Conservation (phyloP, 495 filamentous ascomycete genomes). For the Aspergillus funiculosus region DNA sequence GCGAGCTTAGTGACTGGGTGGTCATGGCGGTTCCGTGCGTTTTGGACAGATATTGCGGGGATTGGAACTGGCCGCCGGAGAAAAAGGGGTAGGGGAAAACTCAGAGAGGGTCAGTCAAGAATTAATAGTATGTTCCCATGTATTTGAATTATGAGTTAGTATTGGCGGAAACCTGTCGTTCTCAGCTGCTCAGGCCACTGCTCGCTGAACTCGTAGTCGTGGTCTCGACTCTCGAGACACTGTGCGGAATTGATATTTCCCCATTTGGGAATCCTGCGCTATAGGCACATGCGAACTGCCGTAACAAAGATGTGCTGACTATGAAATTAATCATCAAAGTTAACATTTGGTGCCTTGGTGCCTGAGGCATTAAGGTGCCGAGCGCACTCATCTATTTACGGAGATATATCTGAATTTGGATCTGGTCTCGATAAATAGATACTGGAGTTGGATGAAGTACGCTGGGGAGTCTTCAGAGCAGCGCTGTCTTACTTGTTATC, state of each 20-base stretch:
- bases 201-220: too few species aligned
- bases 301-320: conserved; percentile 7
- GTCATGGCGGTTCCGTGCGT: conserved; percentile 29
- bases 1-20: conserved; percentile 47
- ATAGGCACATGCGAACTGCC: conserved; percentile 3
- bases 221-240: conserved; percentile 4
- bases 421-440: too few species aligned
- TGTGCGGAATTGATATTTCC: conserved; percentile 24
- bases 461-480: too few species aligned
- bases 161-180: neutral
- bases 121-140: conserved; percentile 1
- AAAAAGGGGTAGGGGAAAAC: too few species aligned
- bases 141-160: neutral
- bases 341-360: neutral
- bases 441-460: too few species aligned
- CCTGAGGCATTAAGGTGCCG: too few species aligned
- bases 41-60: neutral
- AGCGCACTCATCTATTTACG: too few species aligned
- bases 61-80: neutral
- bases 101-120: too few species aligned
- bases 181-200: neutral
- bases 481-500: too few species aligned
- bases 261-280: conserved; percentile 20
- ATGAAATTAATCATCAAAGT: neutral
- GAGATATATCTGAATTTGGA: too few species aligned